Conservation (phyloP, 371 early-diverging fungal genomes). For the Actinomortierella ambigua region DNA sequence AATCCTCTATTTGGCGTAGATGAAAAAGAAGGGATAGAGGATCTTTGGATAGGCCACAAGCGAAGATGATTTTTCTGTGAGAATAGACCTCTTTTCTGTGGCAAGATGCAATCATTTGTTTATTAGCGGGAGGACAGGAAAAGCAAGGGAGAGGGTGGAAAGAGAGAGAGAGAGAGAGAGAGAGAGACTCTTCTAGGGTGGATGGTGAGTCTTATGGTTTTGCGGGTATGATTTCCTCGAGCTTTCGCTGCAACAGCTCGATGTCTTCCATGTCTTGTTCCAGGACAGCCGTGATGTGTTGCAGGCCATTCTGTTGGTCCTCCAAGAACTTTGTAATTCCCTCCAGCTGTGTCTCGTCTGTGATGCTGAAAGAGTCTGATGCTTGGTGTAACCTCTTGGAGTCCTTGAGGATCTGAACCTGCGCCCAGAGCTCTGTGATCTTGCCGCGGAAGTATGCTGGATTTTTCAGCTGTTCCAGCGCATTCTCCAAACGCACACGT, state of each 20-base stretch:
- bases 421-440: constrained; percentile 82
- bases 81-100: no score
- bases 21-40: no score
- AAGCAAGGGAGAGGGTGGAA: no score
- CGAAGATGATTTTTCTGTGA: no score
- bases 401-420: constrained; percentile 78
- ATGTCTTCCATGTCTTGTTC: constrained; percentile 54
- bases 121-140: no score
- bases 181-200: no score
- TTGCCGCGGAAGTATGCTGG: constrained; percentile 83
- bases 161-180: no score
- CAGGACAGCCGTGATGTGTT: constrained; percentile 63
- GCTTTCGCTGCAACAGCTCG: constrained; percentile 34
- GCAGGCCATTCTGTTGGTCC: constrained; percentile 68
- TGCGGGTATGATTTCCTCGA: constrained; percentile 24
- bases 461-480: constrained; percentile 72
- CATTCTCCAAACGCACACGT: constrained; percentile 70
- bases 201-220: no score
- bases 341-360: constrained; percentile 51
- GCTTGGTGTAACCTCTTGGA: constrained; percentile 56
- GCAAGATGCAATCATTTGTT: no score
- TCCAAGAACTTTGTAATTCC: constrained; percentile 51
- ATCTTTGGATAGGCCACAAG: no score
- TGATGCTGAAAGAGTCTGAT: constrained; percentile 44
- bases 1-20: no score